Conservation (phyloP, 192 early-diverging fungal genomes). For the Coemansia sp. region DNA sequence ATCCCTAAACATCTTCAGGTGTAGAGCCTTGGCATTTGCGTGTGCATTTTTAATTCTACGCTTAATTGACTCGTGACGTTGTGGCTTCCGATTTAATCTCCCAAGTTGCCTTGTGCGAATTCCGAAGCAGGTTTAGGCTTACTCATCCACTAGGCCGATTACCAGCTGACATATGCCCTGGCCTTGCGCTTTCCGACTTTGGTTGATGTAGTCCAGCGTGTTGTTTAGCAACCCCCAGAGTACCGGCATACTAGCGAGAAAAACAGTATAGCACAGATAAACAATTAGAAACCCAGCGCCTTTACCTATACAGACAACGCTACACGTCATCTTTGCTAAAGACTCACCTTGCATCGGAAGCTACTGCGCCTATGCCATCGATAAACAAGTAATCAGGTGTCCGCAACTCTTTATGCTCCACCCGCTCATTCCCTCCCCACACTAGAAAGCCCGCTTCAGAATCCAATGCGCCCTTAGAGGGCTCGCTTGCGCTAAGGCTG, state of each 20-base stretch:
- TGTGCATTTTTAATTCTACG: neutral
- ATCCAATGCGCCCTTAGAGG: neutral
- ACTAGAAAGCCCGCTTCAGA: conserved; percentile 36
- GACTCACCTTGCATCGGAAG: conserved; percentile 28
- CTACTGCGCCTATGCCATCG: conserved; percentile 33
- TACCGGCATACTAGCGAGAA: conserved; percentile 24
- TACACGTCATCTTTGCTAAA: neutral
- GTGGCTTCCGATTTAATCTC: neutral
- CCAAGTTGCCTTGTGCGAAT: neutral
- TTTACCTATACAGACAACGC: neutral
- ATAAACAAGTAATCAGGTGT: conserved; percentile 43
- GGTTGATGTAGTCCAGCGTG: conserved; percentile 33
- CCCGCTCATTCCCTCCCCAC: conserved; percentile 10
- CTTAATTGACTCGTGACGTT: neutral
- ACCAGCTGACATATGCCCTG: conserved; percentile 15
- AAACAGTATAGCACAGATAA: neutral
- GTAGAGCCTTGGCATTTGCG: neutral
- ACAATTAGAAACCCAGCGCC: neutral
- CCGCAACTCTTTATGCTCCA: neutral
- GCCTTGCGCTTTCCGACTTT: conserved; percentile 6
- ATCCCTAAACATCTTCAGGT: neutral
- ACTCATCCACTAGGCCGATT: conserved; percentile 13
- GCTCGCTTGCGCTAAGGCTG: neutral
- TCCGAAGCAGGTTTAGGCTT: neutral
- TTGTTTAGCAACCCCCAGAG: conserved; percentile 44